Conservation (phyloP, 2,329 filamentous ascomycete genomes). For the Penicillium freii region DNA sequence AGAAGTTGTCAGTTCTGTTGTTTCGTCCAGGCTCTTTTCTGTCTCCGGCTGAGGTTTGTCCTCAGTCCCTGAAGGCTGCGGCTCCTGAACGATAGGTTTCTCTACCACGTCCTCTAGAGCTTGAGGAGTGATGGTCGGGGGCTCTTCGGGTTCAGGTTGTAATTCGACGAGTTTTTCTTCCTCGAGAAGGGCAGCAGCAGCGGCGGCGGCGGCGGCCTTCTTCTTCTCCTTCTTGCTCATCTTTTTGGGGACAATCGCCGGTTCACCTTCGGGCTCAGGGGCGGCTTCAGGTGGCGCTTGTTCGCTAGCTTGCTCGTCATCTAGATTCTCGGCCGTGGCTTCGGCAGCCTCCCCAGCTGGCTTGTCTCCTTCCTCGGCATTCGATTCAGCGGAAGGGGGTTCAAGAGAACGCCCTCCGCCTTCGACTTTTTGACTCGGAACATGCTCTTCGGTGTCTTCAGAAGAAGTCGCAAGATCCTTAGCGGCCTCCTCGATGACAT, state of each 20-base stretch:
- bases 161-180: conserved; percentile 5
- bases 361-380: conserved; percentile 1
- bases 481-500: background rate
- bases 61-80: background rate
- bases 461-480: background rate
- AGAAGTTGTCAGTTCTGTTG: background rate
- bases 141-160: conserved; percentile 1
- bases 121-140: background rate
- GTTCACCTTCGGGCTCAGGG: conserved; percentile 4
- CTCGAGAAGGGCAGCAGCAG: conserved; percentile 8
- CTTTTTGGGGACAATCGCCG: conserved; percentile 19
- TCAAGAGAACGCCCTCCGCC: background rate
- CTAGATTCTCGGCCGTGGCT: background rate
- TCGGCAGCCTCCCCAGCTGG: background rate
- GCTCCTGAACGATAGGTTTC: background rate
- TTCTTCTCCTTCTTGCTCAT: conserved; percentile 32
- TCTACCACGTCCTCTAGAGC: background rate
- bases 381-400: background rate
- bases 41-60: background rate
- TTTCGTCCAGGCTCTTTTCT: background rate
- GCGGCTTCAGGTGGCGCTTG: background rate
- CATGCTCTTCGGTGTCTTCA: background rate
- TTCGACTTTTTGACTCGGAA: background rate
- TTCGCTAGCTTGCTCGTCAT: background rate
- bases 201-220: conserved; percentile 6